phyloP scores from a whole-genome alignment of 306 rosid genomes.

The Begonia peltatifolia region DNA sequence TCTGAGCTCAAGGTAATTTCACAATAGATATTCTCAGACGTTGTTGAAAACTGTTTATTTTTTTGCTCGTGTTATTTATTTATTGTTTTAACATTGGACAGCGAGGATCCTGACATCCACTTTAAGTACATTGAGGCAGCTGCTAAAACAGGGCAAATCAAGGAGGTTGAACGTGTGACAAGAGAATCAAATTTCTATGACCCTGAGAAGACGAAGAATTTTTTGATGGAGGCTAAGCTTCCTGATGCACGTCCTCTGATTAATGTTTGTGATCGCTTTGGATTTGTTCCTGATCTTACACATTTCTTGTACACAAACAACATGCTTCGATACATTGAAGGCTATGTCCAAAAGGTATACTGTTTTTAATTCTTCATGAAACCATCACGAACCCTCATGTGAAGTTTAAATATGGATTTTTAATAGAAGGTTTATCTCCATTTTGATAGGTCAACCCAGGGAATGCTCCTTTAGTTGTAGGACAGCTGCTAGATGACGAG shows the following conservation, averaged over 20 bases:
- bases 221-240: conserved; percentile 94
- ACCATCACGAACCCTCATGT: neutral
- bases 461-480: conserved; percentile 96
- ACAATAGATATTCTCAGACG: conserved; percentile 3
- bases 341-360: conserved; percentile 95
- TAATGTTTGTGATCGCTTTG: conserved; percentile 97
- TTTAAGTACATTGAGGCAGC: conserved; percentile 98
- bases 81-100: conserved; percentile 23
- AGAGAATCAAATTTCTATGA: conserved; percentile 97
- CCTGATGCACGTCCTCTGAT: conserved; percentile 97
- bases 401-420: neutral
- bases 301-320: conserved; percentile 88
- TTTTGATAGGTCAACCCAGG: conserved; percentile 83
- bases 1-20: conserved; percentile 82
- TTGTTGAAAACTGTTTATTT: conserved; percentile 1
- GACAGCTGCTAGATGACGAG: conserved; percentile 96
- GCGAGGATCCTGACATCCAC: conserved; percentile 99
- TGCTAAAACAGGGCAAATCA: conserved; percentile 97
- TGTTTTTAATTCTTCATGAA: neutral
- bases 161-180: conserved; percentile 97
- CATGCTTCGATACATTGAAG: conserved; percentile 99
- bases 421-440: neutral
- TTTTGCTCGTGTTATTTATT: conserved; percentile 2
- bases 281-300: conserved; percentile 98
- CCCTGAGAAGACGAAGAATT: conserved; percentile 91